These are phyloP conservation scores for Petunia axillaris DNA, from an alignment of 257 asterid species.

Conservation along the genomic window DNA sequence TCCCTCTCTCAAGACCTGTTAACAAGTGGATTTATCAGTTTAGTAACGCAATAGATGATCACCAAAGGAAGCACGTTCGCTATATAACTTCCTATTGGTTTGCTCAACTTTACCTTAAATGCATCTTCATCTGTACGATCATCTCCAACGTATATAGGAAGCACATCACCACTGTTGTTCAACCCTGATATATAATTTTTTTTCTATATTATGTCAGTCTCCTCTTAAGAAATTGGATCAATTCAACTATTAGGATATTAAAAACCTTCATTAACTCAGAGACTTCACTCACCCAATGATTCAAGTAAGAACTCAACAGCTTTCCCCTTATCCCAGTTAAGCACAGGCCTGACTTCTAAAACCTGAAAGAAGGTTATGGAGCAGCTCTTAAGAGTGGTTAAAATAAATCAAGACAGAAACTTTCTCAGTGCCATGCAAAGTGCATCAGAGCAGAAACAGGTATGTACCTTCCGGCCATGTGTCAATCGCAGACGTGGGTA, in stretches of 20 bases:
- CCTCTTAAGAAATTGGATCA: neutral
- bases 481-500: conserved; percentile 87
- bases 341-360: conserved; percentile 89
- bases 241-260: neutral
- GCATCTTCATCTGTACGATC: conserved; percentile 99
- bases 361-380: conserved; percentile 49
- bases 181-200: conserved; percentile 45
- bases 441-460: neutral
- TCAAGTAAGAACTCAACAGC: conserved; percentile 93
- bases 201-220: neutral
- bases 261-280: conserved; percentile 8
- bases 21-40: neutral
- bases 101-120: conserved; percentile 63
- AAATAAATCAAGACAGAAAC: neutral
- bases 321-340: conserved; percentile 95
- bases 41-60: neutral
- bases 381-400: neutral
- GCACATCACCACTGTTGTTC: conserved; percentile 62
- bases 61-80: neutral
- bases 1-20: conserved; percentile 73
- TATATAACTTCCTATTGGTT: neutral
- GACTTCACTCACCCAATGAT: conserved; percentile 75
- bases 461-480: conserved; percentile 91
- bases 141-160: conserved; percentile 92
- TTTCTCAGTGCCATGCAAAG: neutral